Base-by-base conservation (phyloP, 495 filamentous ascomycete species). In the Aspergillus mulundensis region DNA sequence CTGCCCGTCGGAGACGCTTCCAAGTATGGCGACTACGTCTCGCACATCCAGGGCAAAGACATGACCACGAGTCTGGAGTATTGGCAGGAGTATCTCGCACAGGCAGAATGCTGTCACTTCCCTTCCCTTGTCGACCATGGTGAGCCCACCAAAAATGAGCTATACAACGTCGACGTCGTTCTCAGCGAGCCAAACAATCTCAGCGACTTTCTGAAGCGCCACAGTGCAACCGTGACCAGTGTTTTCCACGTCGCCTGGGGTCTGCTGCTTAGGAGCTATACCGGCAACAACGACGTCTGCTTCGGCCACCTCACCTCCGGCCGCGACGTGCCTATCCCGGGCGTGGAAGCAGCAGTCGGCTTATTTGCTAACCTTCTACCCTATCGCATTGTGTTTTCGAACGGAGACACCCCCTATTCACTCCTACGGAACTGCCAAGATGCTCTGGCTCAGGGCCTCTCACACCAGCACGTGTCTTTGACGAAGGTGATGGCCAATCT, bases 211-310 rank as follows among this genome's bases (percentile, higher is more conserved):
- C 10, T 36, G 5, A 36, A 15, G 34, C 2, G 6, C 8, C 7
- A 50, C 11, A 51, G 47, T 0, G 56, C 64, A 23, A 71, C 71
- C 4, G 49, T 66, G 34, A 57, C 69, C 14, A 74, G 56, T 39
- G 34, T 75, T 18, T 54, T 75, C 24, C 71, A 77, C 21, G 57
- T 71, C 10, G 73, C 70, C 1, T 80, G 78, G 78, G 73, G 65
- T 18, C 43, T 79, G 7, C 69, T 77, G 1, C 62, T 80, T 8
- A 61, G 68, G 21, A 57, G 47, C 7, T 77, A 76, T 57, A 74
- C 70, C 1, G 64, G 63, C 4, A 63, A 63, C 1, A 62, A 75
- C 10, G 57, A 70, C n/a, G 65, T 77, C 6, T 12, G 34, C 14
- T 36, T 36, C 34, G 34, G 34, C 5, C 12, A 36, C 11, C 14